phyloP scores from a whole-genome alignment of 2,329 filamentous ascomycete genomes.

The Aspergillus quadricinctus region DNA sequence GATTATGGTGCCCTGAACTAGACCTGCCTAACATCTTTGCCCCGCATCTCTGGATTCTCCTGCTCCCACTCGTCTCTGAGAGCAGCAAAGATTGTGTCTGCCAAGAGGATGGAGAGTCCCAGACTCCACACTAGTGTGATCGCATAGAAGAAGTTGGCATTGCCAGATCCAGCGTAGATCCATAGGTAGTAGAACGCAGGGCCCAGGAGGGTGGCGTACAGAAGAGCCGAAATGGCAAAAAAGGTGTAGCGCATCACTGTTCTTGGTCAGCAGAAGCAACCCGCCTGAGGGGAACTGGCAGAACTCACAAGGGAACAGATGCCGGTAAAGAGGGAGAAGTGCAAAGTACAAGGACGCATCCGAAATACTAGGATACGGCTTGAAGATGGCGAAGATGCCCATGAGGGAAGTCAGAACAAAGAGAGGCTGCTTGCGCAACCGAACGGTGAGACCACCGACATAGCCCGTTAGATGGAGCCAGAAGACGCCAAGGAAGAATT shows the following conservation, averaged over 20 bases:
- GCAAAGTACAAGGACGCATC: constrained; percentile 84
- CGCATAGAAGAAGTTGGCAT: constrained; percentile 99
- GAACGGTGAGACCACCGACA: constrained; percentile 77
- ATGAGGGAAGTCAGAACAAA: constrained; percentile 80
- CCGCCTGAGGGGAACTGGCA: background rate
- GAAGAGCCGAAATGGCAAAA: constrained; percentile 71
- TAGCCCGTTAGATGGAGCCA: constrained; percentile 94
- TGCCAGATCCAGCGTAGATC: constrained; percentile 97
- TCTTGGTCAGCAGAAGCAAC: constrained; percentile 22
- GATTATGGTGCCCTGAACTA: constrained; percentile 39
- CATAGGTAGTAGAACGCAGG: constrained; percentile 96
- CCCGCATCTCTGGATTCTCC: constrained; percentile 82
- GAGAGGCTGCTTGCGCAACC: constrained; percentile 78
- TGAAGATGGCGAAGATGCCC: constrained; percentile 91
- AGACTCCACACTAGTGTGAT: constrained; percentile 98
- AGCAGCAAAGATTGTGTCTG: constrained; percentile 82
- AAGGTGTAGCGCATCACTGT: constrained; percentile 90
- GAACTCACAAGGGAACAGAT: constrained; percentile 73
- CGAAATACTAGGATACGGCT: constrained; percentile 90
- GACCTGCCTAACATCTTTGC: constrained; percentile 82
- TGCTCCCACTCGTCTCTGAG: constrained; percentile 91
- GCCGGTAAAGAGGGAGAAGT: constrained; percentile 78
- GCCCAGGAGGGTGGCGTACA: constrained; percentile 85
- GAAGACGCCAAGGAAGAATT: constrained; percentile 96
- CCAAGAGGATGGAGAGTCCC: constrained; percentile 78